Evolutionary conservation across 768 basidiomycete species (phyloP).

Genomic region (Coprinellus aureogranulatus): DNA sequence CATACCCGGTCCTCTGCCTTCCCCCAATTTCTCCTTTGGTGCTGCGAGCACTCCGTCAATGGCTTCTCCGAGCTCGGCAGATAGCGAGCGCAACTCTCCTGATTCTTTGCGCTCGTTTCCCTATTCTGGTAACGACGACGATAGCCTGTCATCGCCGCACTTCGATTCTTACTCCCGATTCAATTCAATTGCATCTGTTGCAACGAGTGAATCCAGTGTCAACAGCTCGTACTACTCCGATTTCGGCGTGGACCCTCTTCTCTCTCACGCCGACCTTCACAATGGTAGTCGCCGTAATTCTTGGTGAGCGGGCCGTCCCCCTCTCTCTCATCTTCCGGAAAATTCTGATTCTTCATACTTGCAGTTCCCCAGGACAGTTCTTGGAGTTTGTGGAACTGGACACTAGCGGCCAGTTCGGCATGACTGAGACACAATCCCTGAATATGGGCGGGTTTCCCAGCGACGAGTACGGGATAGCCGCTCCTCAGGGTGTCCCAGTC

Average conservation of each 20-base stretch:
- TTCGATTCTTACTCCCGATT: constrained; percentile 56
- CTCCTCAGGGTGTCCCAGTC: constrained; percentile 4
- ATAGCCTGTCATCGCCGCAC: constrained; percentile 49
- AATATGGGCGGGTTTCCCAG: constrained; percentile 3
- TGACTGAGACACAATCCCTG: constrained; percentile 4
- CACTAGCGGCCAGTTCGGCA: constrained; percentile 4
- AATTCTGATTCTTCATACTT: neutral
- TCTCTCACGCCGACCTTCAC: constrained; percentile 5
- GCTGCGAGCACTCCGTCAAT: constrained; percentile 52
- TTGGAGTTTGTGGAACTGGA: constrained; percentile 9
- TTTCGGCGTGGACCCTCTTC: constrained; percentile 5
- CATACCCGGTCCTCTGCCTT: constrained; percentile 58
- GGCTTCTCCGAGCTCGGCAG: constrained; percentile 47
- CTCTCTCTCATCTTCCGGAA: neutral
- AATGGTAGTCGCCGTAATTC: constrained; percentile 11
- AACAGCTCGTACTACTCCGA: constrained; percentile 31
- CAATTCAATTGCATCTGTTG: constrained; percentile 58
- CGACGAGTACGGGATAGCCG: constrained; percentile 11
- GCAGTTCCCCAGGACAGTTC: constrained; percentile 10
- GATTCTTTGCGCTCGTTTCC: constrained; percentile 46
- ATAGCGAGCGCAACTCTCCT: constrained; percentile 55
- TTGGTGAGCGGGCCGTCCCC: constrained; percentile 7
- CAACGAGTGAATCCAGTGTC: constrained; percentile 58
- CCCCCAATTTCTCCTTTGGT: constrained; percentile 64
- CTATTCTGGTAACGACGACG: constrained; percentile 45